A percentile compares a stretch with the other conserved stretches of the same genome.
Conservation (phyloP, 805 yeast genomes). For the Candida broadrunensis region DNA sequence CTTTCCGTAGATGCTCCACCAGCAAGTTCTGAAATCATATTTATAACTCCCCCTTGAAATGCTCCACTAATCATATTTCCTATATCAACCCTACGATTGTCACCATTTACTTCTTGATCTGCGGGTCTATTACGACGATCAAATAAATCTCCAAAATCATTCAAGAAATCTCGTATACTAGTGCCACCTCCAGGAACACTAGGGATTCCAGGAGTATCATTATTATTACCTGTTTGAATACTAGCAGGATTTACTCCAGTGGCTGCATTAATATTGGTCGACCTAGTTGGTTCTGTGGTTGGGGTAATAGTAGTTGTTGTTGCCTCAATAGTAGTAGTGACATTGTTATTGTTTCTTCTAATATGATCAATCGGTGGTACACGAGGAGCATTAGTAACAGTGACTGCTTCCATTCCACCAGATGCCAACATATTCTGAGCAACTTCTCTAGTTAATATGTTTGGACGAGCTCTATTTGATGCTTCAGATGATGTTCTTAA, state of each 20-base stretch:
- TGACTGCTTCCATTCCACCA: slow-evolving; percentile 19
- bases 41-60: slow-evolving; percentile 2
- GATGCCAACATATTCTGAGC: slow-evolving; percentile 32
- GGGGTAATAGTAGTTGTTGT: not conserved
- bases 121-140: slow-evolving; percentile 12
- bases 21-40: slow-evolving; percentile 4
- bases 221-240: not conserved
- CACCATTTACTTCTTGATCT: slow-evolving; percentile 2
- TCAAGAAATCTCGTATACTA: slow-evolving; percentile 16
- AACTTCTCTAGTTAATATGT: slow-evolving; percentile 35
- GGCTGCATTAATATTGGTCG: not conserved
- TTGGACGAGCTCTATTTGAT: slow-evolving; percentile 31
- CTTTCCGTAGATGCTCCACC: slow-evolving; percentile 3
- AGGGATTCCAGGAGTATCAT: not conserved
- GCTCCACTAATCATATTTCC: slow-evolving; percentile 1
- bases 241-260: not conserved
- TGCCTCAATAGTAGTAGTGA: not conserved
- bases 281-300: too few species aligned
- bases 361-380: too few species aligned
- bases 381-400: slow-evolving; percentile 3
- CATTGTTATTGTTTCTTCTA: not conserved
- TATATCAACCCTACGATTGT: not conserved
- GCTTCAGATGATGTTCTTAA: slow-evolving; percentile 25
- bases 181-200: not conserved
- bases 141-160: slow-evolving; percentile 20